Evolutionary conservation across 441 rosid species (phyloP).

Genomic region (Adansonia grandidieri): DNA sequence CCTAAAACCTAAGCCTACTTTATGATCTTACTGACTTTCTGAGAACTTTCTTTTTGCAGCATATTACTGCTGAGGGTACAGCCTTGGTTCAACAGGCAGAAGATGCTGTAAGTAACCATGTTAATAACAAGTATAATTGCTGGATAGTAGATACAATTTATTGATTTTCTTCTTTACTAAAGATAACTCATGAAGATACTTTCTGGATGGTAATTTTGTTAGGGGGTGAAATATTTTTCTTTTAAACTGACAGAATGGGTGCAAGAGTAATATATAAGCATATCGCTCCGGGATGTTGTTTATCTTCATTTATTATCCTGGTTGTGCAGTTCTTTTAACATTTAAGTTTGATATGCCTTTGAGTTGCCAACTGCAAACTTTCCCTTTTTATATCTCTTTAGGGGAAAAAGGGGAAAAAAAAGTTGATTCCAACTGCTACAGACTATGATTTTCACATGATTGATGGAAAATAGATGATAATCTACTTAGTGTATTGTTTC

Average conservation of each 20-base stretch:
- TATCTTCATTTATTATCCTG: not conserved
- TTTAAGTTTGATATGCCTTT: not conserved
- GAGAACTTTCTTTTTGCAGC: conserved; percentile 53
- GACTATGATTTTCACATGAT: not conserved
- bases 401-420: not conserved
- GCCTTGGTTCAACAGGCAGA: conserved; percentile 91
- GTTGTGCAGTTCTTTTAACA: not conserved
- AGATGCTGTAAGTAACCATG: conserved; percentile 82
- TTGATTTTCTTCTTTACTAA: not conserved
- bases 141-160: not conserved
- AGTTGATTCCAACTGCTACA: not conserved
- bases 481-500: not conserved
- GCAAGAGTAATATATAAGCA: not conserved
- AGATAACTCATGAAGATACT: not conserved
- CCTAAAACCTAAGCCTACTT: not conserved
- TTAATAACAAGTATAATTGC: conserved; percentile 22
- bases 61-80: conserved; percentile 84
- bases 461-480: conserved; percentile 6
- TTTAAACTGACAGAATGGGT: not conserved
- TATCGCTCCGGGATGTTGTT: not conserved
- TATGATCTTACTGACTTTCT: conserved; percentile 23
- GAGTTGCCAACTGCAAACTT: not conserved
- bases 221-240: conserved; percentile 5
- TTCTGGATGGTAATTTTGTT: not conserved
- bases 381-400: not conserved